Evolutionary conservation across 169 alveolate genomes (phyloP).

Genomic region (Eimeria acervulina): DNA sequence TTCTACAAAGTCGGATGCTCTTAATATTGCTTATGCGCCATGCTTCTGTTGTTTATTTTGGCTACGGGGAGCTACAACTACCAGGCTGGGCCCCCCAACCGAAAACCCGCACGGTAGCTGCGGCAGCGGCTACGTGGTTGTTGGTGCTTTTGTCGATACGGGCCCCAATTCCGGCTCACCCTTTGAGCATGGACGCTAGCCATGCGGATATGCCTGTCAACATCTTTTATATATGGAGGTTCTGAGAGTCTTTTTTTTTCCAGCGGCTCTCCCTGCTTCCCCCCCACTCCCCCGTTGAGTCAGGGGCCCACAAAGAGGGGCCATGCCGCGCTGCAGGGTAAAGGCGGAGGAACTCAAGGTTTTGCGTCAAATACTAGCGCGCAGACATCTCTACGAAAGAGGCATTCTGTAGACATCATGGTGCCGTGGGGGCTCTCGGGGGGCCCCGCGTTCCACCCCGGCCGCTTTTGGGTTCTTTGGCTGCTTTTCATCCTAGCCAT

Average conservation of each 20-base stretch:
- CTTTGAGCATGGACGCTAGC: background rate
- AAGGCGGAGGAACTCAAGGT: background rate
- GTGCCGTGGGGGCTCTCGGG: background rate
- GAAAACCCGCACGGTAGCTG: background rate
- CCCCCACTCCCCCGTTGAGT: background rate
- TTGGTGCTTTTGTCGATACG: background rate
- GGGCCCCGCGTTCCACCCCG: slow-evolving; percentile 15
- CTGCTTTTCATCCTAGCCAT: background rate
- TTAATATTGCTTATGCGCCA: background rate
- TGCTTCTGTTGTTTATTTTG: background rate
- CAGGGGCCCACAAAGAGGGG: background rate
- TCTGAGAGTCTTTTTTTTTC: background rate
- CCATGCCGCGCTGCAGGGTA: slow-evolving; percentile 3
- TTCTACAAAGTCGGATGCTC: background rate
- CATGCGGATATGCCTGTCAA: background rate
- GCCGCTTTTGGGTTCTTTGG: background rate
- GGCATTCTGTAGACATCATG: background rate
- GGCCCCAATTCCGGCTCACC: background rate
- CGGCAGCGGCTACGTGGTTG: background rate
- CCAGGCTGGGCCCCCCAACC: background rate
- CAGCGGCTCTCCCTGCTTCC: background rate
- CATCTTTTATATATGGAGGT: background rate
- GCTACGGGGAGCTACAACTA: background rate
- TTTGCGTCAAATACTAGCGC: background rate
- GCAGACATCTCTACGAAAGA: background rate